Conservation (phyloP, 2,329 filamentous ascomycete species). For the Colletotrichum chlorophyti region DNA sequence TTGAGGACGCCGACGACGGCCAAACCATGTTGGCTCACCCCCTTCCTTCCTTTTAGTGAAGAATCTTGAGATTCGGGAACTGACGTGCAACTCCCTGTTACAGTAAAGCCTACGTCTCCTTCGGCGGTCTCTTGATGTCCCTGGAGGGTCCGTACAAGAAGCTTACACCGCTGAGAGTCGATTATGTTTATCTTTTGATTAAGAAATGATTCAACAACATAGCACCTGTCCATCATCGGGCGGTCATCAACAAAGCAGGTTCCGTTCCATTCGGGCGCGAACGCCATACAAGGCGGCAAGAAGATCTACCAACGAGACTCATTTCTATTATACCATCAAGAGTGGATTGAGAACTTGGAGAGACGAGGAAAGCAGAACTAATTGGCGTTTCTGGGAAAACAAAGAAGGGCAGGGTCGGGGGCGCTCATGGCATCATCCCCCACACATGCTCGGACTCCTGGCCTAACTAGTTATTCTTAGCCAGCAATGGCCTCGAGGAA, state of each 20-base stretch:
- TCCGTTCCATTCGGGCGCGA: neutral
- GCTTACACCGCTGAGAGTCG: constrained; percentile 87
- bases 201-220: constrained; percentile 73
- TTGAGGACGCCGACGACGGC: constrained; percentile 79
- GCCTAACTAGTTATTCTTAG: constrained; percentile 1
- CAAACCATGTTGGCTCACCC: constrained; percentile 78
- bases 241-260: neutral
- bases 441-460: neutral
- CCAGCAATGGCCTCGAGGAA: constrained; percentile 6
- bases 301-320: neutral
- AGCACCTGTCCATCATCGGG: neutral
- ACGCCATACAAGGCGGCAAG: neutral
- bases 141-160: constrained; percentile 96
- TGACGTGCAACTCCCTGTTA: constrained; percentile 17
- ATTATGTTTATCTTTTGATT: constrained; percentile 90
- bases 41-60: neutral
- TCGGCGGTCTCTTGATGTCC: constrained; percentile 88
- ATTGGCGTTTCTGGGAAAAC: neutral
- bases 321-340: no score
- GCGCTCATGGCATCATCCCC: neutral
- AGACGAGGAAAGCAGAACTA: neutral
- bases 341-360: no score
- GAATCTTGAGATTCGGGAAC: neutral
- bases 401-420: neutral
- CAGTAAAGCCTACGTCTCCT: constrained; percentile 93